Conservation (phyloP, 352 stramenopile species). For the Phytophthora tubulina region DNA sequence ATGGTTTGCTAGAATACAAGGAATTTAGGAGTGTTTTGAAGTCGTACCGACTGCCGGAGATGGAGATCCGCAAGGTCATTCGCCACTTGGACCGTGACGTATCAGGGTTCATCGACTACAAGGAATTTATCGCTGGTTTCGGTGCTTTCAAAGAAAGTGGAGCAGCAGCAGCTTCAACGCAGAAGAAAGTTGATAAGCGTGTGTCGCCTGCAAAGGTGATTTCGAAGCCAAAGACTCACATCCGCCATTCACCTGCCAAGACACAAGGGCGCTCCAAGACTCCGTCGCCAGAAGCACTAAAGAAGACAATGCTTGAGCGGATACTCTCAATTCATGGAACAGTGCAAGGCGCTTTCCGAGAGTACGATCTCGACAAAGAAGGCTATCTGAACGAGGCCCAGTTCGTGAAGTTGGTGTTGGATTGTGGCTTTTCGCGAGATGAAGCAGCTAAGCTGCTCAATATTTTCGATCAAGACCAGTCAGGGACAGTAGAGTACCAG, state of each 20-base stretch:
- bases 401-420: slow-evolving; percentile 55
- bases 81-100: slow-evolving; percentile 72
- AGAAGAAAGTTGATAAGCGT: slow-evolving; percentile 32
- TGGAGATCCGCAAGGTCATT: slow-evolving; percentile 80
- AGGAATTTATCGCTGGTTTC: slow-evolving; percentile 71
- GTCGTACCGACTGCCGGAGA: slow-evolving; percentile 63
- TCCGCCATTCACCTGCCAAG: slow-evolving; percentile 24
- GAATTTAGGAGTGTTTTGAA: slow-evolving; percentile 77
- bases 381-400: slow-evolving; percentile 49
- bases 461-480: slow-evolving; percentile 56
- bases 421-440: slow-evolving; percentile 44
- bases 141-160: slow-evolving; percentile 39
- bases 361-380: slow-evolving; percentile 57
- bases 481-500: slow-evolving; percentile 67
- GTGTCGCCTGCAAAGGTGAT: slow-evolving; percentile 14
- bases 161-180: slow-evolving; percentile 13
- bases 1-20: slow-evolving; percentile 72
- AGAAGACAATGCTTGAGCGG: slow-evolving; percentile 54
- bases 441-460: slow-evolving; percentile 47
- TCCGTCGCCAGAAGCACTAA: slow-evolving; percentile 47
- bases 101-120: slow-evolving; percentile 80
- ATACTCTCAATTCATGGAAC: slow-evolving; percentile 56
- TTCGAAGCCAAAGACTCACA: slow-evolving; percentile 21
- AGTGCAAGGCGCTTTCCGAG: slow-evolving; percentile 60
- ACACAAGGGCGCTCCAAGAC: slow-evolving; percentile 28